A percentile compares a stretch with the other conserved stretches of the same genome.
phyloP scores from a whole-genome alignment of 257 asterid species.

The Solanum boliviense region DNA sequence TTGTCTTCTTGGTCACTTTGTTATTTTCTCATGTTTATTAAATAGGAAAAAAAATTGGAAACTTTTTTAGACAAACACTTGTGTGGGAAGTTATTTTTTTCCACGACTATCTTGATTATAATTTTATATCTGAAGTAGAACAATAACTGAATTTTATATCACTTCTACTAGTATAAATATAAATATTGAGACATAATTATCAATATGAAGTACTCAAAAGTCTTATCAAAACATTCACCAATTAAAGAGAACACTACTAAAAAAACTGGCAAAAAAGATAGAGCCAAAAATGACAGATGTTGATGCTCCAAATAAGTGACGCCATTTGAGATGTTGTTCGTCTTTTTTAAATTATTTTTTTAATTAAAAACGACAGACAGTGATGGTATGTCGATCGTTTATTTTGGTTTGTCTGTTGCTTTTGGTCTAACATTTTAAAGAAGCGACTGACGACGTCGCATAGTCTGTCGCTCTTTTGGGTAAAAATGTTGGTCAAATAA shows the following conservation, averaged over 20 bases:
- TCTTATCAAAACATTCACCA: not conserved
- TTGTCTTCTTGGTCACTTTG: too few relatives aligned
- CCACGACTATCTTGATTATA: not conserved
- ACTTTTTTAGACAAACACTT: not conserved
- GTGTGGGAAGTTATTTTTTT: not conserved
- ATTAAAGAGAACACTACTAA: not conserved
- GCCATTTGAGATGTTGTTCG: too few relatives aligned
- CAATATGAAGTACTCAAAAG: not conserved
- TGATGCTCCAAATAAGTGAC: too few relatives aligned
- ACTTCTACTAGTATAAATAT: not conserved
- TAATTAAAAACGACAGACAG: too few relatives aligned
- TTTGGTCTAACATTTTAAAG: too few relatives aligned
- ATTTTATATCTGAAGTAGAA: not conserved
- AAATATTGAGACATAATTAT: not conserved
- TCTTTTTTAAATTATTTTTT: too few relatives aligned
- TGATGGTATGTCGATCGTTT: too few relatives aligned
- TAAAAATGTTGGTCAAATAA: accelerated
- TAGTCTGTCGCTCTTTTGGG: too few relatives aligned
- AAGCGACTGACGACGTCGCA: too few relatives aligned
- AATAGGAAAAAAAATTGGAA: not conserved
- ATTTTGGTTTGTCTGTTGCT: too few relatives aligned
- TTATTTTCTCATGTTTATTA: not conserved
- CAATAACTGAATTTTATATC: not conserved
- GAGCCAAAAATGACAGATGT: too few relatives aligned
- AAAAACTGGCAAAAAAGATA: too few relatives aligned